Percentiles rank a stretch among this genome's conserved stretches.
Conservation (phyloP, 1,284 basidiomycete genomes). For the Cutaneotrichosporon sp. region DNA sequence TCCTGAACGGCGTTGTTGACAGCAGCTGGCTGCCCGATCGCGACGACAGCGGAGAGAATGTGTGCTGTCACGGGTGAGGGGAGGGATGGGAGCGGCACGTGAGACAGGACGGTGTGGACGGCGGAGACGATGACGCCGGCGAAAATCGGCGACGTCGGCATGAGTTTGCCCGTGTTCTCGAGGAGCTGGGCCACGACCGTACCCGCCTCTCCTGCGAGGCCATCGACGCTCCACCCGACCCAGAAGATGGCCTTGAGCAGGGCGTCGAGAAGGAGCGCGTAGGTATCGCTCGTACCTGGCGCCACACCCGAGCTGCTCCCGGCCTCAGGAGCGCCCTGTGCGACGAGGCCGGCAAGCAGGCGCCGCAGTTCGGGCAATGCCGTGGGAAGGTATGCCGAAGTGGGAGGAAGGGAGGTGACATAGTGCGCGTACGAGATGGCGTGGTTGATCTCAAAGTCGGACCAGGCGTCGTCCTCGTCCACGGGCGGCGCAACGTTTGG, state of each 20-base stretch:
- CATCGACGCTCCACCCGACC: slow-evolving; percentile 35
- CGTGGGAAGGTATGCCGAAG: slow-evolving; percentile 20
- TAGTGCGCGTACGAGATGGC: slow-evolving; percentile 51
- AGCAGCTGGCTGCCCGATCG: slow-evolving; percentile 33
- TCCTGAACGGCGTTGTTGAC: slow-evolving; percentile 39
- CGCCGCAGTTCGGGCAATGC: slow-evolving; percentile 32
- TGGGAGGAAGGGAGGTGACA: slow-evolving; percentile 32
- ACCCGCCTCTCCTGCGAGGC: slow-evolving; percentile 26
- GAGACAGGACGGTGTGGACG: slow-evolving; percentile 33
- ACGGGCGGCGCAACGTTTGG: slow-evolving; percentile 20
- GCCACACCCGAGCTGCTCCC: slow-evolving; percentile 11
- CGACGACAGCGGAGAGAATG: slow-evolving; percentile 26
- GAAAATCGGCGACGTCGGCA: slow-evolving; percentile 32
- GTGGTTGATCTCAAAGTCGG: slow-evolving; percentile 48
- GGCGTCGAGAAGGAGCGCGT: slow-evolving; percentile 37
- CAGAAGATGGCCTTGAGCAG: slow-evolving; percentile 42
- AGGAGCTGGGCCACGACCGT: slow-evolving; percentile 32
- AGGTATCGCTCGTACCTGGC: slow-evolving; percentile 26
- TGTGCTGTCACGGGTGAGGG: slow-evolving; percentile 21
- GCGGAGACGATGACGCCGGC: slow-evolving; percentile 36
- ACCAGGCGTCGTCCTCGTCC: slow-evolving; percentile 42
- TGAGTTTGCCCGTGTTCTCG: slow-evolving; percentile 23
- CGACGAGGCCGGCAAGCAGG: slow-evolving; percentile 36
- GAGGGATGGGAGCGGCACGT: slow-evolving; percentile 34
- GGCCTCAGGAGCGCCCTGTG: slow-evolving; percentile 23